Evolutionary conservation across 1,284 basidiomycete genomes (phyloP).

Genomic region (Fomitopsis pinicola): DNA sequence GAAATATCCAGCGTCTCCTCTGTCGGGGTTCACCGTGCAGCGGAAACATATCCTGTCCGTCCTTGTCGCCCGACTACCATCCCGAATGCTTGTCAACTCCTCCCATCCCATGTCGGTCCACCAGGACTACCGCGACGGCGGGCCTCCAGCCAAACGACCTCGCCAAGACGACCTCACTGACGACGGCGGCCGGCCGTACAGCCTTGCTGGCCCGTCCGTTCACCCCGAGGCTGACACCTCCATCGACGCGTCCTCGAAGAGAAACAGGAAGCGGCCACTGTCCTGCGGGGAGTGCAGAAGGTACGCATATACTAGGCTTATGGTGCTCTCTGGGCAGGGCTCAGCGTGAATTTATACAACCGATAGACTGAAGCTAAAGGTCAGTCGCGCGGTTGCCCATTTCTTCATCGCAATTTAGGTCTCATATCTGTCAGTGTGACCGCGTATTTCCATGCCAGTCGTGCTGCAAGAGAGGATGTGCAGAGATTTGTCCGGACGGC

Average conservation of each 20-base stretch:
- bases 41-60: constrained; percentile 6
- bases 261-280: constrained; percentile 38
- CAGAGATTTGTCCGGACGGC: constrained; percentile 58
- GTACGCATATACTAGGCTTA: constrained; percentile 26
- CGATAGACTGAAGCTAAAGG: constrained; percentile 52
- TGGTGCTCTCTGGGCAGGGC: constrained; percentile 1
- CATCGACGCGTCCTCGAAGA: constrained; percentile 26
- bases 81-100: constrained; percentile 7
- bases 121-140: constrained; percentile 20
- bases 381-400: constrained; percentile 10
- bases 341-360: constrained; percentile 6
- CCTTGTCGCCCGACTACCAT: not conserved
- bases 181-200: constrained; percentile 7
- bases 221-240: constrained; percentile 23
- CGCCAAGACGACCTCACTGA: constrained; percentile 12
- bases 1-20: constrained; percentile 5
- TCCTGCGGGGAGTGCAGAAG: constrained; percentile 58
- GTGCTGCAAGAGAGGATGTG: constrained; percentile 56
- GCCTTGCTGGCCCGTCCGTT: constrained; percentile 13
- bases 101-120: constrained; percentile 2
- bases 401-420: not conserved
- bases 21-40: constrained; percentile 8
- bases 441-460: constrained; percentile 58
- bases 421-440: constrained; percentile 42
- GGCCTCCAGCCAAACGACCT: constrained; percentile 21